phyloP scores from a whole-genome alignment of 768 basidiomycete species.

The Boletus vermiculosoides region DNA sequence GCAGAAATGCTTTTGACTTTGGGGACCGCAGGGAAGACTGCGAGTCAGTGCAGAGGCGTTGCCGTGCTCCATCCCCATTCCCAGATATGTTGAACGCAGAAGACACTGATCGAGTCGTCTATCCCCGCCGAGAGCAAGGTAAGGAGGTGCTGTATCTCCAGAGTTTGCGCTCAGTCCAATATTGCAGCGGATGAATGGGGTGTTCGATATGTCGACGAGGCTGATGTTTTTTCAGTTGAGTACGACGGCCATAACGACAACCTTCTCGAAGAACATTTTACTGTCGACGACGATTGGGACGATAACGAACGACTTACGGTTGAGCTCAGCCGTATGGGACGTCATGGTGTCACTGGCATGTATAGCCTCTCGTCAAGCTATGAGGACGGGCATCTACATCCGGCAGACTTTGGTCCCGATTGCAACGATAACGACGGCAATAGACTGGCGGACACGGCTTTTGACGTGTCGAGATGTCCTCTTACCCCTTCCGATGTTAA shows the following conservation, averaged over 20 bases:
- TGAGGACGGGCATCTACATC: conserved; percentile 6
- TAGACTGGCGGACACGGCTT: conserved; percentile 12
- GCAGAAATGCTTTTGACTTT: conserved; percentile 40
- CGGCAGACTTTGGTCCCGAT: conserved; percentile 10
- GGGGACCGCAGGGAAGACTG: conserved; percentile 18
- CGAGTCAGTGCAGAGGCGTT: conserved; percentile 22
- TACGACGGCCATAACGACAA: conserved; percentile 26
- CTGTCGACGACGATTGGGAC: conserved; percentile 22
- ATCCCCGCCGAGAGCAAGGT: conserved; percentile 30
- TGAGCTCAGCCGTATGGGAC: conserved; percentile 16
- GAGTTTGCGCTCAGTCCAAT: conserved; percentile 8
- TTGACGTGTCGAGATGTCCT: conserved; percentile 22
- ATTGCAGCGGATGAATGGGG: conserved; percentile 32
- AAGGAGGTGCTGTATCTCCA: neutral
- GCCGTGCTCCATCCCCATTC: conserved; percentile 31
- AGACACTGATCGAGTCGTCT: conserved; percentile 27
- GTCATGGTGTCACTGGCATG: neutral
- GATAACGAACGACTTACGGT: conserved; percentile 21
- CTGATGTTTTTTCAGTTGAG: conserved; percentile 24
- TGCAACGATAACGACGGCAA: conserved; percentile 3
- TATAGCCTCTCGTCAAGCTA: neutral
- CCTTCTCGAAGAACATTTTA: conserved; percentile 26
- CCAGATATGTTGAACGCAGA: conserved; percentile 10
- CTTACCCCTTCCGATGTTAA: conserved; percentile 25
- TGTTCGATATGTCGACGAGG: conserved; percentile 21